A percentile compares a stretch with the other conserved stretches of the same genome.
Conservation (phyloP, 257 asterid species). For the Anisodus acutangulus region DNA sequence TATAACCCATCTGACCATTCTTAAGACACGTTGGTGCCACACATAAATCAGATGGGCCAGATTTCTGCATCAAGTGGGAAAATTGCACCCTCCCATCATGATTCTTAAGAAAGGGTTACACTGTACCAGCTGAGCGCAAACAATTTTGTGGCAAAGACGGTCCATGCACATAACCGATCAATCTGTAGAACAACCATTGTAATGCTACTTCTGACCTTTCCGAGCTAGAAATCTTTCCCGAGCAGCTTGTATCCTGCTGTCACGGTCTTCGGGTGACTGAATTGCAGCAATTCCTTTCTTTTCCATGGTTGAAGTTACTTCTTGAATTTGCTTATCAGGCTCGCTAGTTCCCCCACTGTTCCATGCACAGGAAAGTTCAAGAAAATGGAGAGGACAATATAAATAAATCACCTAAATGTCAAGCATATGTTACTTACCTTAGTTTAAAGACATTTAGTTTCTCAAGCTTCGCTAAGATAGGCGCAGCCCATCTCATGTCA, state of each 20-base stretch:
- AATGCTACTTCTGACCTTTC: conserved; percentile 33
- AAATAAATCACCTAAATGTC: background rate
- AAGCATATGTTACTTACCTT: conserved; percentile 51
- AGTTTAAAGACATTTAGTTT: conserved; percentile 65
- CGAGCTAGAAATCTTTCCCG: conserved; percentile 54
- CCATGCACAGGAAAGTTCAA: conserved; percentile 31
- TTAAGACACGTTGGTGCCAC: conserved; percentile 5
- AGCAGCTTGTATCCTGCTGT: conserved; percentile 49
- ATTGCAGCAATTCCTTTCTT: conserved; percentile 37
- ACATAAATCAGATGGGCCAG: conserved; percentile 4
- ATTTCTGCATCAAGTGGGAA: conserved; percentile 17
- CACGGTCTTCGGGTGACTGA: conserved; percentile 42
- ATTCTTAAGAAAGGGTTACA: background rate
- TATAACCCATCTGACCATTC: conserved; percentile 4
- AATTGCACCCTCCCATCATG: background rate
- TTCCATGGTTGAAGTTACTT: conserved; percentile 37
- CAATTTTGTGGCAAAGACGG: conserved; percentile 15
- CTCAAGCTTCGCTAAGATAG: conserved; percentile 69
- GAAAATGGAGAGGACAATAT: background rate
- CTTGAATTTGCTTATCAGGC: conserved; percentile 42
- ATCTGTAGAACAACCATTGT: background rate
- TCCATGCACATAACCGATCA: background rate
- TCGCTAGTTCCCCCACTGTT: conserved; percentile 60
- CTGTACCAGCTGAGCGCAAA: background rate
- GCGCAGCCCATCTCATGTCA: conserved; percentile 83